Evolutionary conservation across 164 flowering plant species (phyloP).

Genomic region (Akebia trifoliata): DNA sequence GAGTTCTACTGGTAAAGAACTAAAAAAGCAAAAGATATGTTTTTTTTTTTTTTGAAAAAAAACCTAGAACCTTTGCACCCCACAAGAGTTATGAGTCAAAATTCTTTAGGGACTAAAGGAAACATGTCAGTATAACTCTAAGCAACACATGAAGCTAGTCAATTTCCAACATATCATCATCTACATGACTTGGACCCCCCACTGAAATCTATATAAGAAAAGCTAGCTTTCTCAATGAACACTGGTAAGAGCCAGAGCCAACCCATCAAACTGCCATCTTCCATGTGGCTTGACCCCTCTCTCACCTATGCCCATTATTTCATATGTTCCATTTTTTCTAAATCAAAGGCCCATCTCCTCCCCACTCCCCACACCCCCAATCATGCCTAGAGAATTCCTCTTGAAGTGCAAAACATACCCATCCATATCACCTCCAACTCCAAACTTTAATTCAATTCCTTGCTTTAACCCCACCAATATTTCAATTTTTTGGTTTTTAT

Average conservation of each 20-base stretch:
- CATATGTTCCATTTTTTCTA: not conserved
- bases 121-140: constrained; percentile 5
- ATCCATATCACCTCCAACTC: not conserved
- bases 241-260: not conserved
- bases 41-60: too few species aligned
- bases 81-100: not conserved
- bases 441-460: not conserved
- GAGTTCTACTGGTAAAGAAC: not conserved
- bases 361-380: not conserved
- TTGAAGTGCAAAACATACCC: not conserved
- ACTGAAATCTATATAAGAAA: constrained; percentile 8
- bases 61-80: not conserved
- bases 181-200: constrained; percentile 10
- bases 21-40: constrained; percentile 2
- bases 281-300: constrained; percentile 10
- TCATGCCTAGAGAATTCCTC: constrained; percentile 3
- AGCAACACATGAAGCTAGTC: not conserved
- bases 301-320: constrained; percentile 8
- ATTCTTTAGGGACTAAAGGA: not conserved
- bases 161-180: constrained; percentile 11
- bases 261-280: constrained; percentile 13
- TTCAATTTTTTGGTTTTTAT: too few species aligned
- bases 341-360: not conserved
- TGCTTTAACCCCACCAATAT: too few species aligned
- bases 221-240: constrained; percentile 13